A percentile compares a stretch with the other conserved stretches of the same genome.
Conservation (phyloP, 805 yeast species). For the Lachancea cidri region DNA sequence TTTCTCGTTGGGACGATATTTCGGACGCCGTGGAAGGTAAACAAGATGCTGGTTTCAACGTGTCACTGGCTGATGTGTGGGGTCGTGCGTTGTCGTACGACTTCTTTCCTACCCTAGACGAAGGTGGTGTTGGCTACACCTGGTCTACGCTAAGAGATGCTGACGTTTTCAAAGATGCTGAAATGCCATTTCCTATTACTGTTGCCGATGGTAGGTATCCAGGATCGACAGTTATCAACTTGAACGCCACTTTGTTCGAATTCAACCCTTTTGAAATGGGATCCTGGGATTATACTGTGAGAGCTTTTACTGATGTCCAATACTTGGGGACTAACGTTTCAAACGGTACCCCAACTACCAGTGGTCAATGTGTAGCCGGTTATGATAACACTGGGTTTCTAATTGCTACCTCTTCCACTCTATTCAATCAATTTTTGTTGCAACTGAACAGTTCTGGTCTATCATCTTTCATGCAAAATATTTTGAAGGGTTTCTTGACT, state of each 20-base stretch:
- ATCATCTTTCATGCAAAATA: slow-evolving; percentile 41
- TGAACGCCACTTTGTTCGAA: slow-evolving; percentile 67
- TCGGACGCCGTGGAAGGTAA: slow-evolving; percentile 50
- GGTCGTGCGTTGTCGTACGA: slow-evolving; percentile 71
- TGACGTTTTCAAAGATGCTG: slow-evolving; percentile 53
- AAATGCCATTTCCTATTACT: slow-evolving; percentile 70
- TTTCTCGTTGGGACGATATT: slow-evolving; percentile 50
- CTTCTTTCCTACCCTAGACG: slow-evolving; percentile 55
- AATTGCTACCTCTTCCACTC: slow-evolving; percentile 76
- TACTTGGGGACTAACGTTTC: slow-evolving; percentile 65
- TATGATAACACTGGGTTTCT: slow-evolving; percentile 78
- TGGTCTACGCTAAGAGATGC: slow-evolving; percentile 56
- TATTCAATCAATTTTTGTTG: slow-evolving; percentile 66
- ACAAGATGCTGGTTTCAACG: slow-evolving; percentile 59
- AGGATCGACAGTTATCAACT: slow-evolving; percentile 47
- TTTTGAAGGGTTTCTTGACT: slow-evolving; percentile 42
- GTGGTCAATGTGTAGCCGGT: slow-evolving; percentile 58
- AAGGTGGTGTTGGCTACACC: slow-evolving; percentile 61
- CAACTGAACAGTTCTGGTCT: slow-evolving; percentile 51
- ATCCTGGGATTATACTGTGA: slow-evolving; percentile 78
- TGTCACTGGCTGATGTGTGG: slow-evolving; percentile 73
- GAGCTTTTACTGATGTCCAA: slow-evolving; percentile 59
- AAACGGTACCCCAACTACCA: slow-evolving; percentile 51
- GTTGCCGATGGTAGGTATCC: slow-evolving; percentile 66
- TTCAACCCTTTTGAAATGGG: slow-evolving; percentile 72